These are phyloP conservation scores for Zea luxurians DNA, from an alignment of 176 grass and related monocot genomes.

Conservation along the genomic window DNA sequence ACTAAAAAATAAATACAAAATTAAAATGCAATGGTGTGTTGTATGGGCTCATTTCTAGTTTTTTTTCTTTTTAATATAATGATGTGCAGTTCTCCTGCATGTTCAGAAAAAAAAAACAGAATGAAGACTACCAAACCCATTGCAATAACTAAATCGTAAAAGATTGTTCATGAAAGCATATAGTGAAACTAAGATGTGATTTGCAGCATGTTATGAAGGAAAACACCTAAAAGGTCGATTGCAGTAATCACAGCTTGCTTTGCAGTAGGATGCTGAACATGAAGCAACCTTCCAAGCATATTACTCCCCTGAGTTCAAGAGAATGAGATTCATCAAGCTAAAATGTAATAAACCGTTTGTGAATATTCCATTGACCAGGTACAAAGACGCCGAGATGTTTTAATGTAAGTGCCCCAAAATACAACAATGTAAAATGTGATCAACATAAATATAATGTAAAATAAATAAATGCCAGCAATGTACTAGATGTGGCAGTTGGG, in stretches of 20 bases:
- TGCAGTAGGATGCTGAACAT: conserved; percentile 96
- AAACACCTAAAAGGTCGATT: conserved; percentile 92
- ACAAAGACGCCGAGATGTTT: conserved; percentile 1
- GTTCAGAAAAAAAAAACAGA: too few species aligned
- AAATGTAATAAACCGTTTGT: conserved; percentile 7
- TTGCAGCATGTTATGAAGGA: conserved; percentile 12
- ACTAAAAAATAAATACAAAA: neutral
- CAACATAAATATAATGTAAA: conserved; percentile 4
- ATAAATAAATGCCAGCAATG: neutral
- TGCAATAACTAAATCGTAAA: conserved; percentile 23
- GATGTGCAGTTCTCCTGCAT: too few species aligned
- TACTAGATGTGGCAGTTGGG: neutral
- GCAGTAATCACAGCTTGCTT: conserved; percentile 99
- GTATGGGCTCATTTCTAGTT: neutral
- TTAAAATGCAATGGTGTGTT: neutral
- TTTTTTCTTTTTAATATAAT: neutral
- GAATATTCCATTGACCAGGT: neutral
- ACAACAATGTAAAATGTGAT: neutral
- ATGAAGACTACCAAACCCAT: conserved; percentile 7
- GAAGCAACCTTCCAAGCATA: conserved; percentile 92
- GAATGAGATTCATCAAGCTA: conserved; percentile 23
- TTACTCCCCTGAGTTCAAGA: conserved; percentile 76
- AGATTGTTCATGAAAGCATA: neutral
- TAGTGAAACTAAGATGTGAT: conserved; percentile 3
- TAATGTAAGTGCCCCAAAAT: conserved; percentile 13